These are phyloP conservation scores for Coemansia furcata DNA, from an alignment of 192 early-diverging fungal genomes.

Conservation along the genomic window DNA sequence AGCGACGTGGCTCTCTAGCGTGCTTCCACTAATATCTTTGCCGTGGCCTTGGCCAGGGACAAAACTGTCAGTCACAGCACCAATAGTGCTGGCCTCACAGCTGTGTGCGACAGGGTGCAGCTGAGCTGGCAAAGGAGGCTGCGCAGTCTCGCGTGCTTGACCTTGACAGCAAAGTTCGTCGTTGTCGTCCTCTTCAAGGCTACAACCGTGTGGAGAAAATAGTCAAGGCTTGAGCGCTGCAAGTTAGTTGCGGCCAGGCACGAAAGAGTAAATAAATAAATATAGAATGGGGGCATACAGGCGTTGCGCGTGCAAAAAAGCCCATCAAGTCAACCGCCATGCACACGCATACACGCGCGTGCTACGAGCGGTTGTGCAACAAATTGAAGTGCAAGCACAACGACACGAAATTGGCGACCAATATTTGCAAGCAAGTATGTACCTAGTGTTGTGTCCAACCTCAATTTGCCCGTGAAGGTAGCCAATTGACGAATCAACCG, in stretches of 20 bases:
- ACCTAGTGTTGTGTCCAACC: constrained; percentile 33
- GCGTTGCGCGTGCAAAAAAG: neutral
- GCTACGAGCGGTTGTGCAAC: neutral
- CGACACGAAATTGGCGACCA: neutral
- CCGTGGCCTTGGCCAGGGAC: neutral
- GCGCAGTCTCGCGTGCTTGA: neutral
- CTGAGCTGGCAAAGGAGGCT: neutral
- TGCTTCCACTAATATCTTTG: neutral
- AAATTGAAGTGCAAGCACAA: neutral
- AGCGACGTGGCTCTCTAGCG: neutral
- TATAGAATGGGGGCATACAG: neutral
- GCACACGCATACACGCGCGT: neutral
- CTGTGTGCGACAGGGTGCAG: neutral
- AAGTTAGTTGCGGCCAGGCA: neutral
- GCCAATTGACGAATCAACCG: constrained; percentile 52
- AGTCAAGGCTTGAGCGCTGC: neutral
- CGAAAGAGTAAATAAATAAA: constrained; percentile 1
- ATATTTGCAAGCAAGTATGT: constrained; percentile 2
- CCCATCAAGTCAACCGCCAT: neutral
- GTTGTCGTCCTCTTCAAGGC: constrained; percentile 12
- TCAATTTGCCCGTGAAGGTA: constrained; percentile 26
- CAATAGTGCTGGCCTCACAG: neutral
- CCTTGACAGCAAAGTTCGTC: constrained; percentile 1
- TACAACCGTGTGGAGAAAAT: neutral
- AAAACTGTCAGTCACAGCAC: neutral